Percentiles rank a stretch among this genome's conserved stretches.
Conservation (phyloP, 768 basidiomycete genomes). For the Suillus sp. region DNA sequence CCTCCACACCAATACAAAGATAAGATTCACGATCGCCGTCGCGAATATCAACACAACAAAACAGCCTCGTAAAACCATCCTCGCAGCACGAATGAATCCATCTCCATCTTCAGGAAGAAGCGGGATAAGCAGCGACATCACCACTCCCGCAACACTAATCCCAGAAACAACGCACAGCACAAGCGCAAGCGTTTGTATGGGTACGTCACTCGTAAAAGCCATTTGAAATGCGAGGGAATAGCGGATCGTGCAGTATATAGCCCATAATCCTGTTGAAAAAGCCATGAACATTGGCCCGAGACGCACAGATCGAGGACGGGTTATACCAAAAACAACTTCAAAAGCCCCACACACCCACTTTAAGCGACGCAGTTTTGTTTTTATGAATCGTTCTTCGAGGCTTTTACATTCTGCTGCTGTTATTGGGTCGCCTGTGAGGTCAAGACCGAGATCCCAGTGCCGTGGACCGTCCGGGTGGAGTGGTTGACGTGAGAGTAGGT, state of each 20-base stretch:
- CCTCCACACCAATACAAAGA: slow-evolving; percentile 56
- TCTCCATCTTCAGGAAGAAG: slow-evolving; percentile 33
- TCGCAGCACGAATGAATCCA: slow-evolving; percentile 11
- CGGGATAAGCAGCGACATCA: slow-evolving; percentile 44
- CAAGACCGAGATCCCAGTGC: slow-evolving; percentile 34
- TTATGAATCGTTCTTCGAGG: slow-evolving; percentile 28
- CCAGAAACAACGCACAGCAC: slow-evolving; percentile 28
- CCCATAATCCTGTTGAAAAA: slow-evolving; percentile 51
- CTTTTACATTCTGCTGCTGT: slow-evolving; percentile 34
- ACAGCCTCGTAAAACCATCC: slow-evolving; percentile 39
- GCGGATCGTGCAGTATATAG: slow-evolving; percentile 60
- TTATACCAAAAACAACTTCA: slow-evolving; percentile 40
- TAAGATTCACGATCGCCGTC: slow-evolving; percentile 58
- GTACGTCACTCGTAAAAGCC: slow-evolving; percentile 42
- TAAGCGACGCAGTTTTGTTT: slow-evolving; percentile 38
- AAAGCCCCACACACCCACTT: slow-evolving; percentile 31
- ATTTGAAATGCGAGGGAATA: slow-evolving; percentile 64
- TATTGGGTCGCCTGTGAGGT: slow-evolving; percentile 34
- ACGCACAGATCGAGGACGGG: slow-evolving; percentile 9
- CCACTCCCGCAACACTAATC: slow-evolving; percentile 24
- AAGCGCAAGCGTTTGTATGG: slow-evolving; percentile 33
- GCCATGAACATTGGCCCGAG: background rate
- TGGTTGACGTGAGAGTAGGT: slow-evolving; percentile 40
- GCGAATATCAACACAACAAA: slow-evolving; percentile 51
- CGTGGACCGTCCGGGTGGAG: slow-evolving; percentile 44